These are phyloP conservation scores for Noccaea bulbosa DNA, from an alignment of 345 rosid species.

Conservation along the genomic window DNA sequence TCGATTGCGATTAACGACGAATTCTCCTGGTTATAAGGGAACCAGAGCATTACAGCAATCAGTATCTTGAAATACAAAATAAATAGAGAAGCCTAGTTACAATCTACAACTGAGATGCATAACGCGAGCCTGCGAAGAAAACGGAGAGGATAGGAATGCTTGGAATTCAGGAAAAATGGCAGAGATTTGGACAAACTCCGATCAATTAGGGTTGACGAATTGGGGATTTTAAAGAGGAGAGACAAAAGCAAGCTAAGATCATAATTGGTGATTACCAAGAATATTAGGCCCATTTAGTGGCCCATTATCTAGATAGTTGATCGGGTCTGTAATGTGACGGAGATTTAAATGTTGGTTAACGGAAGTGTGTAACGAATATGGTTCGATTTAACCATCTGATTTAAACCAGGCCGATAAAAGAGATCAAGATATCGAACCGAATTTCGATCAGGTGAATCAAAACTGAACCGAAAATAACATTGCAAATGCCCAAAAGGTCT, in stretches of 20 bases:
- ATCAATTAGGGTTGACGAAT: conserved; percentile 41
- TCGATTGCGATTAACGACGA: conserved; percentile 29
- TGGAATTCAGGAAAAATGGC: conserved; percentile 36
- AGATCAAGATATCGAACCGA: background rate
- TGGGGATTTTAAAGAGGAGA: conserved; percentile 43
- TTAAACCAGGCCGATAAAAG: background rate
- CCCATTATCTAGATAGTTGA: background rate
- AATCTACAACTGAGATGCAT: conserved; percentile 25
- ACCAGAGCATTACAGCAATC: conserved; percentile 35
- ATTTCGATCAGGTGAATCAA: background rate
- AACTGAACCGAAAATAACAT: background rate
- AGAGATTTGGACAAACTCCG: conserved; percentile 43
- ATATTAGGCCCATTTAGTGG: background rate
- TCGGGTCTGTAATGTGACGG: no score
- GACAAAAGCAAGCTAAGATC: conserved; percentile 2
- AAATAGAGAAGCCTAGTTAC: conserved; percentile 18
- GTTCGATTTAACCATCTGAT: background rate
- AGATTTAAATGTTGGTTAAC: no score
- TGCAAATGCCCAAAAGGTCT: background rate
- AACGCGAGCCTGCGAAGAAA: background rate
- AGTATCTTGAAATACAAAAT: conserved; percentile 6
- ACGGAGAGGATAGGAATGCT: conserved; percentile 21
- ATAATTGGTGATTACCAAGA: background rate
- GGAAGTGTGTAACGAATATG: no score
- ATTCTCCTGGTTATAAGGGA: conserved; percentile 11